A percentile compares a stretch with the other conserved stretches of the same genome.
phyloP scores from a whole-genome alignment of 495 filamentous ascomycete genomes.

The Margaritispora aquatica region DNA sequence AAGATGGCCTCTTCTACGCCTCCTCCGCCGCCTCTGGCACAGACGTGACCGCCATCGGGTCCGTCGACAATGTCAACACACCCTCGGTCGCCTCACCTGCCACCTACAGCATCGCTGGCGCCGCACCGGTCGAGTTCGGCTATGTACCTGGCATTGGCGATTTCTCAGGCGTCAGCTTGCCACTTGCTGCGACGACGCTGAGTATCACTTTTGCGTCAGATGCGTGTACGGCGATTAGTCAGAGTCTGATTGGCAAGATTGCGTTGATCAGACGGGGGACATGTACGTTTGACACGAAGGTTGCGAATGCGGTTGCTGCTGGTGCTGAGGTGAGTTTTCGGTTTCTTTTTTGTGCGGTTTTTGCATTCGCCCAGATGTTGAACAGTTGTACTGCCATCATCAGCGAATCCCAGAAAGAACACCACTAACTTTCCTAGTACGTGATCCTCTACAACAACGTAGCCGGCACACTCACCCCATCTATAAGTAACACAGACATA shows the following conservation, averaged over 20 bases:
- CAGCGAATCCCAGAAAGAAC: no score
- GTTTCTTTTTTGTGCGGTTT: not conserved
- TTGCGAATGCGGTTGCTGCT: slow-evolving; percentile 7
- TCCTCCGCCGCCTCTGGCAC: not conserved
- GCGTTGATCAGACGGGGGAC: not conserved
- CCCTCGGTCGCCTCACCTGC: not conserved
- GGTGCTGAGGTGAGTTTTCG: not conserved
- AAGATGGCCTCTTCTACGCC: not conserved
- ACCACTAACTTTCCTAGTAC: not conserved
- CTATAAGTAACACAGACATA: not conserved
- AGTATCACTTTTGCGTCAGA: not conserved
- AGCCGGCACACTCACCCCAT: not conserved
- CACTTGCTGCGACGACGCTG: not conserved
- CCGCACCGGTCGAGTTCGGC: not conserved
- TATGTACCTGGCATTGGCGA: not conserved
- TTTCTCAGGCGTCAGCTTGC: not conserved
- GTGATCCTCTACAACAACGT: not conserved
- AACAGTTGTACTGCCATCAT: not conserved
- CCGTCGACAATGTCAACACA: not conserved
- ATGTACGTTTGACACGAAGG: not conserved
- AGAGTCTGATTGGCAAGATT: not conserved
- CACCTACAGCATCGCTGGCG: not conserved
- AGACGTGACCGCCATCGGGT: not conserved
- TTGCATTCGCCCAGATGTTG: not conserved
- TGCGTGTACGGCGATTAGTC: not conserved